Conservation (phyloP, 768 basidiomycete genomes). For the Leccinum olivaceopallidum region DNA sequence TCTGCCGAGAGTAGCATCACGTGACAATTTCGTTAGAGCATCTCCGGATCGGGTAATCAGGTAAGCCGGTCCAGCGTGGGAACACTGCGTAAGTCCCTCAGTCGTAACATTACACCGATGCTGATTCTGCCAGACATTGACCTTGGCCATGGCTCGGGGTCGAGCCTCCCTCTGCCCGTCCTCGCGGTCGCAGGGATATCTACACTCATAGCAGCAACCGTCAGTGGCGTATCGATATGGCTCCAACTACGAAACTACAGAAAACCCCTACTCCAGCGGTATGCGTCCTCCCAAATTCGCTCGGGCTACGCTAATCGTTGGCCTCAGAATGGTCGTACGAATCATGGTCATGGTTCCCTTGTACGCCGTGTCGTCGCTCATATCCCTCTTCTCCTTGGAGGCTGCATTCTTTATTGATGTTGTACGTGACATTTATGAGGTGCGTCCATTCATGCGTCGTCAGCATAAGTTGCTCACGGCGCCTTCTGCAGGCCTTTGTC, state of each 20-base stretch:
- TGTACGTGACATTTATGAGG: slow-evolving; percentile 95
- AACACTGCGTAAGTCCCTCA: neutral
- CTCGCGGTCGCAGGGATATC: slow-evolving; percentile 62
- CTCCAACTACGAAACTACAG: slow-evolving; percentile 86
- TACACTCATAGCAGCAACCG: slow-evolving; percentile 66
- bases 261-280: slow-evolving; percentile 81
- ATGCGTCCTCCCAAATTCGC: neutral
- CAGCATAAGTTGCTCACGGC: slow-evolving; percentile 1
- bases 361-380: slow-evolving; percentile 87
- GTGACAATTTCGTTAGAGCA: neutral
- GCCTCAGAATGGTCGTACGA: slow-evolving; percentile 78
- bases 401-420: slow-evolving; percentile 97
- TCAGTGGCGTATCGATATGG: slow-evolving; percentile 74
- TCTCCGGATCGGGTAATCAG: neutral
- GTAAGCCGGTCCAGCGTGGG: neutral
- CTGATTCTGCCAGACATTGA: slow-evolving; percentile 14
- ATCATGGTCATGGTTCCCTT: slow-evolving; percentile 98
- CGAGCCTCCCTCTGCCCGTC: slow-evolving; percentile 38
- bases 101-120: slow-evolving; percentile 4
- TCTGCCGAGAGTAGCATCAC: no score
- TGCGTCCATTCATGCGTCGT: slow-evolving; percentile 35
- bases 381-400: slow-evolving; percentile 91
- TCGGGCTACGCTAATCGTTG: slow-evolving; percentile 5
- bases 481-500: slow-evolving; percentile 70
- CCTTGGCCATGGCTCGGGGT: slow-evolving; percentile 53